phyloP scores from a whole-genome alignment of 495 filamentous ascomycete species.

The Aspergillus saccharolyticus region DNA sequence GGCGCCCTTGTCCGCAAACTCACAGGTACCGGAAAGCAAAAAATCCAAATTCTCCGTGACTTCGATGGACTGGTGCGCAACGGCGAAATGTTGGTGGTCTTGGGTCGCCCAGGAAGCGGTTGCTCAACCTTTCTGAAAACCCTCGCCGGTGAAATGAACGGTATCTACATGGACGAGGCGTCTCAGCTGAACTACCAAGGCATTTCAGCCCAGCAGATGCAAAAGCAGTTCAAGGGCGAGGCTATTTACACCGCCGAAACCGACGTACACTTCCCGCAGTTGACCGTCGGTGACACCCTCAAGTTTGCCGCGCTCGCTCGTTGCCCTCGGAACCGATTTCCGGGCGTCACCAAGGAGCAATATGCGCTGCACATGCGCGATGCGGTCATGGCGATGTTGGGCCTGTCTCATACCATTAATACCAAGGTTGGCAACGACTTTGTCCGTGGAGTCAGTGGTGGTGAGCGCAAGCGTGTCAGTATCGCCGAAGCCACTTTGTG shows the following conservation, averaged over 20 bases:
- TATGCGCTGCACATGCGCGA: conserved; percentile 48
- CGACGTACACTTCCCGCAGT: conserved; percentile 63
- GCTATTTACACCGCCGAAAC: conserved; percentile 61
- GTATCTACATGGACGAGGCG: conserved; percentile 55
- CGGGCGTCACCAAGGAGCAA: conserved; percentile 42
- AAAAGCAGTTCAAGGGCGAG: conserved; percentile 63
- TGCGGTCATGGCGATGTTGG: conserved; percentile 62
- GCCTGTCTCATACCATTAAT: conserved; percentile 54
- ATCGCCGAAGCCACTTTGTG: conserved; percentile 61
- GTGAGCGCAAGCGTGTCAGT: conserved; percentile 70
- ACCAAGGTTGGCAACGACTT: conserved; percentile 68
- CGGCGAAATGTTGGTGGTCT: conserved; percentile 77
- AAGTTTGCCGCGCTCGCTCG: conserved; percentile 56
- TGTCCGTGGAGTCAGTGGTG: conserved; percentile 78
- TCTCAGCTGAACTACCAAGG: conserved; percentile 71
- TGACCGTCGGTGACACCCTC: conserved; percentile 63
- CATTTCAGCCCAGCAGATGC: conserved; percentile 66
- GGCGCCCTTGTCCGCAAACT: conserved; percentile 41
- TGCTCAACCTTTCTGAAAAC: conserved; percentile 73
- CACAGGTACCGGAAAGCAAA: conserved; percentile 45
- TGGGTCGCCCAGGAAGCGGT: conserved; percentile 69
- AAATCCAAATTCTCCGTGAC: conserved; percentile 64
- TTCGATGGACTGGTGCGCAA: conserved; percentile 69
- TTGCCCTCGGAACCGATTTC: conserved; percentile 43
- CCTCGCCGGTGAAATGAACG: conserved; percentile 66